Evolutionary conservation across 768 basidiomycete species (phyloP).

Genomic region (Lyophyllum semitale): DNA sequence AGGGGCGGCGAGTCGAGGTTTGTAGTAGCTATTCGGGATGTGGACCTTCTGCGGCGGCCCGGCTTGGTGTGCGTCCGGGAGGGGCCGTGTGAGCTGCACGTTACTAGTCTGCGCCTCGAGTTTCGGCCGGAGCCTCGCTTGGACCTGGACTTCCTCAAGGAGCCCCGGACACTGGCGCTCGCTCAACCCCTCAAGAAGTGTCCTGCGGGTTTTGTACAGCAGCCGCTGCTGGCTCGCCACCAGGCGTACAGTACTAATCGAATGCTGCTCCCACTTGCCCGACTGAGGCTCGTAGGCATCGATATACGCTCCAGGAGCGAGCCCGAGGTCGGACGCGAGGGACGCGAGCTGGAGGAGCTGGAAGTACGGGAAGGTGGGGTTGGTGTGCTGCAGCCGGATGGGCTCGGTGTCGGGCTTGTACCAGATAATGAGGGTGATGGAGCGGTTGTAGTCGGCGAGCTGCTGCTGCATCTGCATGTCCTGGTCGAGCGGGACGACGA

Average conservation of each 20-base stretch:
- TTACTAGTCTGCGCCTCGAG: constrained; percentile 11
- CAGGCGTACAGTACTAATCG: constrained; percentile 56
- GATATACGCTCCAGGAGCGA: constrained; percentile 53
- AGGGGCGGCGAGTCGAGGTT: not conserved
- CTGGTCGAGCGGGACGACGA: constrained; percentile 17
- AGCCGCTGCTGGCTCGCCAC: constrained; percentile 68
- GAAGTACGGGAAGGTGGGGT: constrained; percentile 68
- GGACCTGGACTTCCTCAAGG: constrained; percentile 53
- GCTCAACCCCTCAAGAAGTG: constrained; percentile 54
- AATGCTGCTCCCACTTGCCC: constrained; percentile 70
- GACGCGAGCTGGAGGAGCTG: constrained; percentile 53
- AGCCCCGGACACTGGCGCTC: constrained; percentile 63
- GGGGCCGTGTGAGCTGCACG: no score
- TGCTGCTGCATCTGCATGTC: constrained; percentile 44
- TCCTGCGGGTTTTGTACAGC: constrained; percentile 60
- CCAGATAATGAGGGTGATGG: constrained; percentile 70
- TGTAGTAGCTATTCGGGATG: constrained; percentile 33
- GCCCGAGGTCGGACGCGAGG: constrained; percentile 55
- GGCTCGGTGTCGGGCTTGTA: constrained; percentile 64
- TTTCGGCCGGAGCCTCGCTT: constrained; percentile 21
- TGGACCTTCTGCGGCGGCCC: constrained; percentile 26
- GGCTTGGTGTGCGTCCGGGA: constrained; percentile 15
- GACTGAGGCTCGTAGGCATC: constrained; percentile 59
- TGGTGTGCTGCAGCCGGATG: constrained; percentile 55
- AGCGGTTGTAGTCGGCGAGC: constrained; percentile 47